Base-by-base conservation (phyloP, 305 asterid genomes). In the Fraxinus albicans region DNA sequence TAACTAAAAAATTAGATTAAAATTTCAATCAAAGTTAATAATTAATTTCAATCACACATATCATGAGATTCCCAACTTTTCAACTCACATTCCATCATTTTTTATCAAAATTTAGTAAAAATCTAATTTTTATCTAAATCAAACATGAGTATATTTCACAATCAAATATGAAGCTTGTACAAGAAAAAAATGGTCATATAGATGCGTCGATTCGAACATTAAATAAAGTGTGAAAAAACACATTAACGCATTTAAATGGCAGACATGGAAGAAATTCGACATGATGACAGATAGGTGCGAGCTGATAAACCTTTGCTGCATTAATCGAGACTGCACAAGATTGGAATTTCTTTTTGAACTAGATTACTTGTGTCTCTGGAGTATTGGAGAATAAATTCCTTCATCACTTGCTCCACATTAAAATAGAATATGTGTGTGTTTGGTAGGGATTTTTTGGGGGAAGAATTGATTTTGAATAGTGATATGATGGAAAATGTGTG, bases 321-420 rank as follows among this genome's bases (percentile, higher is more conserved):
- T 44, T 33, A 42, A 42, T 31, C 47, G 73, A 42, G 63, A 75
- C 27, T 27, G 42, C 42, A 50, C 15, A 78, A 79, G 13, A 82
- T 74, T 38, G 74, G 58, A 73, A 60, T 65, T 75, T 76, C 34
- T 36, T 47, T 58, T n/a, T 47, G 73, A 80, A 23, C 78, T 84
- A 47, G 76, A 79, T 73, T 44, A 23, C 33, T 63, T 9, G 15
- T 25, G 29, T 58, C 53, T 47, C 6, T 21, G 31, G 72, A 8
- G 15, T 9, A 23, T 23, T 25, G 73, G 73, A 63, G 73, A 63
- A 63, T 63, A 63, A 63, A 63, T 63, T 63, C 73, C 72, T 23
- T 63, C 72, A 3, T 63, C 72, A 23, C 27, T 63, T 53, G 33
- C 13, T 21, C 44, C 33, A 31, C 63, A 73, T 42, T 2, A 33